These are phyloP conservation scores for Serendipita sp. DNA, from an alignment of 1,284 basidiomycete genomes.

Conservation along the genomic window DNA sequence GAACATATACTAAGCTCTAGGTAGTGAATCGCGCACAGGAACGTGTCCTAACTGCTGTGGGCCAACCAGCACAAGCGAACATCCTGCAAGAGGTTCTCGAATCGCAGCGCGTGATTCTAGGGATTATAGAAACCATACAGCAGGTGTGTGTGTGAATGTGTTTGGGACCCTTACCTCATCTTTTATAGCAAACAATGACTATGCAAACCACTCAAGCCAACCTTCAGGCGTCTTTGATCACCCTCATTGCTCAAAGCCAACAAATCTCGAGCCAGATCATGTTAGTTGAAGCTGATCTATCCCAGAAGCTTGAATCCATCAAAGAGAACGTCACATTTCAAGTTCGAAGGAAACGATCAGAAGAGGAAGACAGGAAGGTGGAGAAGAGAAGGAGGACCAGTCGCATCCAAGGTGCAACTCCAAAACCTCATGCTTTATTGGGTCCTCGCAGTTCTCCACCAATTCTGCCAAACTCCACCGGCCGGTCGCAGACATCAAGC, in stretches of 20 bases:
- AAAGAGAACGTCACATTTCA: neutral
- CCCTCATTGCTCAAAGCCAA: neutral
- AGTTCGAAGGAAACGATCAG: neutral
- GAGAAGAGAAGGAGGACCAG: neutral
- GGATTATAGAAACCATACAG: neutral
- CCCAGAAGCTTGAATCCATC: neutral
- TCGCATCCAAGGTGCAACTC: neutral
- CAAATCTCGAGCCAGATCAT: neutral
- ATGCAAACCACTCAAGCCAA: neutral
- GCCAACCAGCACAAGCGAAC: slow-evolving; percentile 1
- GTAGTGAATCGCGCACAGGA: slow-evolving; percentile 5
- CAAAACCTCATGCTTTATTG: neutral
- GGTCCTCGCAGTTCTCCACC: neutral
- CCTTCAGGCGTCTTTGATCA: slow-evolving; percentile 3
- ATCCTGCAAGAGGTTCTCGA: neutral
- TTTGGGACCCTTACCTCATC: neutral
- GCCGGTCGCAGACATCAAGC: too few species aligned
- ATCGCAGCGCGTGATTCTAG: neutral
- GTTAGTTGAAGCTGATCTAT: neutral
- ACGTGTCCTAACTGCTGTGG: neutral
- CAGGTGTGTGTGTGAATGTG: neutral
- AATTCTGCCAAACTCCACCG: neutral
- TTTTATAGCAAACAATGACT: neutral
- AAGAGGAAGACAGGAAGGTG: neutral
- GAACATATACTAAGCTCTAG: neutral